These are phyloP conservation scores for Daldinia decipiens DNA, from an alignment of 495 filamentous ascomycete genomes.

Conservation along the genomic window DNA sequence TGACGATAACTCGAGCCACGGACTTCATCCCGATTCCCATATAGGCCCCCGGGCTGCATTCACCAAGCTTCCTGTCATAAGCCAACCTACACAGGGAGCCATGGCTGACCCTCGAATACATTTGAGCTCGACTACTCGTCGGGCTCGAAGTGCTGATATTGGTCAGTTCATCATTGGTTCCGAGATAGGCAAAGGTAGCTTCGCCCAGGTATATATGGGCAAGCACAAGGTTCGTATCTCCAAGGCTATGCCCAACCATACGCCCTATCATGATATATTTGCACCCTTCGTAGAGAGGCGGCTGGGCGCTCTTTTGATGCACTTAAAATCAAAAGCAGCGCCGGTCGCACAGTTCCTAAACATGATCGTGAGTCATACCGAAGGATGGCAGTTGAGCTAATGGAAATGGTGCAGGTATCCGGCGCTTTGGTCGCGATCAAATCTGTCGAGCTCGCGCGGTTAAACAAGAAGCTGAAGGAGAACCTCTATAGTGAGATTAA, in stretches of 20 bases:
- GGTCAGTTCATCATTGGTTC: conserved; percentile 80
- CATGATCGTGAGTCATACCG: conserved; percentile 21
- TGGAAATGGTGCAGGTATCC: conserved; percentile 58
- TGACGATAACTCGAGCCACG: conserved; percentile 55
- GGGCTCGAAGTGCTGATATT: conserved; percentile 64
- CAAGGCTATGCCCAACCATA: conserved; percentile 6
- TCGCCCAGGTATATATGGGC: conserved; percentile 91
- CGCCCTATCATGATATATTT: conserved; percentile 14
- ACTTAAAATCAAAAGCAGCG: not conserved
- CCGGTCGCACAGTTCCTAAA: conserved; percentile 10
- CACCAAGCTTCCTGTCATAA: conserved; percentile 54
- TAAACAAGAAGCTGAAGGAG: conserved; percentile 95
- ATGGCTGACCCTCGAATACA: conserved; percentile 56
- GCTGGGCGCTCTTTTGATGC: not conserved
- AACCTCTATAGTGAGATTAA: conserved; percentile 95
- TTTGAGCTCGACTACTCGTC: conserved; percentile 50
- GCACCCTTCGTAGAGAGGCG: conserved; percentile 12
- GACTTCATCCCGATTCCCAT: conserved; percentile 53
- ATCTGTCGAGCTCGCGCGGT: conserved; percentile 85
- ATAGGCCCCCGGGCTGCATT: conserved; percentile 59
- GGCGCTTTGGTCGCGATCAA: conserved; percentile 89
- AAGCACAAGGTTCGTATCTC: conserved; percentile 76
- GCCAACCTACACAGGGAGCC: conserved; percentile 57
- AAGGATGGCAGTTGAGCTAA: conserved; percentile 52
- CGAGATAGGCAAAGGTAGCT: conserved; percentile 94